phyloP scores from a whole-genome alignment of 371 early-diverging fungal genomes.

The Rhizopus microsporus region DNA sequence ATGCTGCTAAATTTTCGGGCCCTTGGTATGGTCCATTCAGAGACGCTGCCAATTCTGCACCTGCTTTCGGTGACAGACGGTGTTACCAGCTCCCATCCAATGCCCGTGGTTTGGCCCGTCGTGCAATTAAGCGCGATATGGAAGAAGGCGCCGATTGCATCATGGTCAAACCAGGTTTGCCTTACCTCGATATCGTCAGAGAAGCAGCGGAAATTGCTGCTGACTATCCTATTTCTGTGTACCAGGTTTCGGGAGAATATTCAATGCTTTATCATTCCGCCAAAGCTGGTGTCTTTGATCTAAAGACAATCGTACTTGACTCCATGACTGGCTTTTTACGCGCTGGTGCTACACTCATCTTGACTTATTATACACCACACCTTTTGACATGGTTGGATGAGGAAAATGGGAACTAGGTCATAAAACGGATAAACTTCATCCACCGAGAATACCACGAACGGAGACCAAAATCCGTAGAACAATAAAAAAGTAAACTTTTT shows the following conservation, averaged over 20 bases:
- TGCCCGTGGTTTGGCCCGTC: slow-evolving; percentile 86
- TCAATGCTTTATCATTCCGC: slow-evolving; percentile 93
- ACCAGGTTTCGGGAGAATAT: slow-evolving; percentile 95
- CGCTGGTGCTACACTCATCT: slow-evolving; percentile 90
- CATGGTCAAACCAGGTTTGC: slow-evolving; percentile 96
- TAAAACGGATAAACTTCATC: slow-evolving; percentile 18
- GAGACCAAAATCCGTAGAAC: neutral
- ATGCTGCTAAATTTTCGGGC: slow-evolving; percentile 94
- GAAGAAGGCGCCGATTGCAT: slow-evolving; percentile 95
- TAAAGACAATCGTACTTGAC: slow-evolving; percentile 85
- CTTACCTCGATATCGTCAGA: slow-evolving; percentile 93
- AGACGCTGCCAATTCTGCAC: slow-evolving; percentile 93
- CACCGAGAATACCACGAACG: slow-evolving; percentile 10
- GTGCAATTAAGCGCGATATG: slow-evolving; percentile 87
- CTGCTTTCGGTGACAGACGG: slow-evolving; percentile 89
- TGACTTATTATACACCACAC: slow-evolving; percentile 94
- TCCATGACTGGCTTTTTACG: slow-evolving; percentile 80
- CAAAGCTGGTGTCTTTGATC: slow-evolving; percentile 83
- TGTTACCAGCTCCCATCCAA: slow-evolving; percentile 93
- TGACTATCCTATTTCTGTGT: slow-evolving; percentile 82
- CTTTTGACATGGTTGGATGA: slow-evolving; percentile 88
- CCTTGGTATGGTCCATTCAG: slow-evolving; percentile 97
- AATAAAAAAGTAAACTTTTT: slow-evolving; percentile 8
- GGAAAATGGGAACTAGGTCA: slow-evolving; percentile 4
- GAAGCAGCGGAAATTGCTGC: slow-evolving; percentile 79